phyloP scores from a whole-genome alignment of 164 flowering plant genomes.

The Vitis rotundifolia region DNA sequence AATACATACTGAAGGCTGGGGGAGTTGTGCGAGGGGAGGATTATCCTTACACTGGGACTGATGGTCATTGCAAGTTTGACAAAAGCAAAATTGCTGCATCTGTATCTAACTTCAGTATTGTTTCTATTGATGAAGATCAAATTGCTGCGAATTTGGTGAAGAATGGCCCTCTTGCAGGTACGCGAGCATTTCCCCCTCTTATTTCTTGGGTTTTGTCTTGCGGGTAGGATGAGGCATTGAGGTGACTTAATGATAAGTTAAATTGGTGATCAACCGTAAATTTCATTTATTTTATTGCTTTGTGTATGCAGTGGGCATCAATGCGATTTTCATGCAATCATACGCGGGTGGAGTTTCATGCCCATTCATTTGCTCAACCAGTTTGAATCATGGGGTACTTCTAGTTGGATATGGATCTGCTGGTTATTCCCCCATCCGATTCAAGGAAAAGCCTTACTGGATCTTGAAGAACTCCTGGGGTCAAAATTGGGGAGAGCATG shows the following conservation, averaged over 20 bases:
- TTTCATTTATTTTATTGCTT: not conserved
- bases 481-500: constrained; percentile 66
- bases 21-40: constrained; percentile 47
- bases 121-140: constrained; percentile 47
- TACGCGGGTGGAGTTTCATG: constrained; percentile 70
- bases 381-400: constrained; percentile 66
- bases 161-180: constrained; percentile 53
- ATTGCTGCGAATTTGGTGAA: constrained; percentile 53
- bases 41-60: constrained; percentile 57
- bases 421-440: constrained; percentile 58
- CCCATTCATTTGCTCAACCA: constrained; percentile 59
- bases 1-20: constrained; percentile 55
- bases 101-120: constrained; percentile 46
- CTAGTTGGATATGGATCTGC: constrained; percentile 67
- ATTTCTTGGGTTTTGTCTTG: not conserved
- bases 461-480: constrained; percentile 83
- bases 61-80: constrained; percentile 48
- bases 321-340: constrained; percentile 73
- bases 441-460: constrained; percentile 72
- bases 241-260: not conserved
- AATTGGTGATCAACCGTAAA: not conserved
- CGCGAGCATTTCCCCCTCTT: not conserved
- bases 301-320: constrained; percentile 61
- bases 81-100: constrained; percentile 44
- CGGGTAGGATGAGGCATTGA: not conserved